Evolutionary conservation across 192 early-diverging fungal species (phyloP).

Genomic region (Gigaspora rosea): DNA sequence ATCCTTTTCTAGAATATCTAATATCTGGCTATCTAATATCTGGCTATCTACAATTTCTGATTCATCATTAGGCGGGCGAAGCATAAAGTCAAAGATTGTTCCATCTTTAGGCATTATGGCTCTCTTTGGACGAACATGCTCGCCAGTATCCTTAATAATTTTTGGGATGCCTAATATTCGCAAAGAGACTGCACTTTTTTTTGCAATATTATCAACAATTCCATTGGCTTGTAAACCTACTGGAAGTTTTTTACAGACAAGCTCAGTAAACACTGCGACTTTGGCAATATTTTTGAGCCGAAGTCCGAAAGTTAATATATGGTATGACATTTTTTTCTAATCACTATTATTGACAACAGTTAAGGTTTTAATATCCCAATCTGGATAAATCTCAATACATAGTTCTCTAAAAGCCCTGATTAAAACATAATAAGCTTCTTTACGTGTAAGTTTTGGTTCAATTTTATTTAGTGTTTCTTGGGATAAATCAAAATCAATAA

Average conservation of each 20-base stretch:
- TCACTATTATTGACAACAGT: conserved; percentile 8
- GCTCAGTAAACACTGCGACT: background rate
- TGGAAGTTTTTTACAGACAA: conserved; percentile 1
- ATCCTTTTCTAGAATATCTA: background rate
- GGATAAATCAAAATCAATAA: conserved; percentile 23
- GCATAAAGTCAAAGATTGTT: conserved; percentile 14
- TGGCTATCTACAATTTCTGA: conserved; percentile 13
- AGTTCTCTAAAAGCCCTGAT: background rate
- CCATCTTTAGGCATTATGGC: background rate
- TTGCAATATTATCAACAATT: background rate
- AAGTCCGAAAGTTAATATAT: background rate
- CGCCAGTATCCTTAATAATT: conserved; percentile 1
- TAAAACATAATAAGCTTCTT: background rate
- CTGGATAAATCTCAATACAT: background rate
- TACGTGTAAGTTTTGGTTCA: conserved; percentile 13
- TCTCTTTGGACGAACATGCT: conserved; percentile 12
- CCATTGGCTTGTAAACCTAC: background rate
- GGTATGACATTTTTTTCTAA: background rate
- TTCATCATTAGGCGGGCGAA: conserved; percentile 10
- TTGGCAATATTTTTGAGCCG: background rate
- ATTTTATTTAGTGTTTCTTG: background rate
- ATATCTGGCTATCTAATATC: background rate
- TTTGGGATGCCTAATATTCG: background rate
- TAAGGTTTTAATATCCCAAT: background rate
- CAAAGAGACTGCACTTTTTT: conserved; percentile 1